Evolutionary conservation across 495 filamentous ascomycete species (phyloP), one percentile per base, ranked within the genome.

Genomic region (Neurospora sp.): DNA sequence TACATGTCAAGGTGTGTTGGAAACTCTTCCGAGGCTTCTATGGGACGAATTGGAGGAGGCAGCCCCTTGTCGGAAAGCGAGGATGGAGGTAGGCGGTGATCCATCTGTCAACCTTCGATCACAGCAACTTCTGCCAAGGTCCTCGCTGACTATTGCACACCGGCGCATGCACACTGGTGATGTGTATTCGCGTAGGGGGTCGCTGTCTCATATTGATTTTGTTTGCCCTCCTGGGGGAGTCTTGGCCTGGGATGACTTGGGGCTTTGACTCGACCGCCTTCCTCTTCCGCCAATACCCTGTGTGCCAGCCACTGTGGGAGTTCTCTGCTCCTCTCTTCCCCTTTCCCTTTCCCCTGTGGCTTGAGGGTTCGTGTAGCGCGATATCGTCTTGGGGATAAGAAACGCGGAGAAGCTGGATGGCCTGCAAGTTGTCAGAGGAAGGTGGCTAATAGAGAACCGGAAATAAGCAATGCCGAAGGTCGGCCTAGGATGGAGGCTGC

Each of bases 181-280:
- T 35, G 14, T 37, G 53, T 65, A 65, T 37, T 65, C 53, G 27
- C 7, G 27, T 31, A 65, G 14, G 14, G 14, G 14, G 7, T 35
- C 14, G 53, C 22, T 65, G 53, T 65, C 53, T 65, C 27, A 65
- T 65, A 18, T 65, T 65, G 12, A 35, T 16, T 65, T 35, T 35
- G 27, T 65, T 37, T 65, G 53, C 53, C 53, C 12, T 65, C 27
- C 53, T 75, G 22, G 72, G 70, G 74, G 68, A 72, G 72, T 73
- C 69, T 59, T 70, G 68, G 69, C 71, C 69, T 73, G 61, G 59
- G 59, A 16, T 61, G 14, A 41, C 6, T 47, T 39, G 53, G 53
- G 14, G 53, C 53, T 65, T 27, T 35, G 22, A 35, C 27, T 65
- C 27, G 14, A 18, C 53, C 27, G 14, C 53, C 53, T 65, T 65